Conservation (phyloP, 2,329 filamentous ascomycete genomes). For the Aphanoascus verrucosus region DNA sequence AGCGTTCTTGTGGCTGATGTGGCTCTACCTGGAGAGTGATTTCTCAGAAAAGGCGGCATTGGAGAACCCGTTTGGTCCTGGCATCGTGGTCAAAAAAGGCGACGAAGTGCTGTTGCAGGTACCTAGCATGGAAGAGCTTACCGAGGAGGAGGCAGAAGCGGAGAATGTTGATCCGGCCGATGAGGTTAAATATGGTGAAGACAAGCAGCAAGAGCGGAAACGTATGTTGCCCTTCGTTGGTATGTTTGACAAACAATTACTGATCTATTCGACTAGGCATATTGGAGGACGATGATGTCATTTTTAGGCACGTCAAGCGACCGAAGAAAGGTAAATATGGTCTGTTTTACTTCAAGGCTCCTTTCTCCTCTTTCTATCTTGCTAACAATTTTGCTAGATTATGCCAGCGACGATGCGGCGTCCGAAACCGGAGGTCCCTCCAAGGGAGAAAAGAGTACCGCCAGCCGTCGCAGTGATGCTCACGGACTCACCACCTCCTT, state of each 20-base stretch:
- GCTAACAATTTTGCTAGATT: constrained; percentile 10
- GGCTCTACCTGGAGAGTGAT: constrained; percentile 96
- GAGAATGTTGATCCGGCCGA: constrained; percentile 42
- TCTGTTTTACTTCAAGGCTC: neutral
- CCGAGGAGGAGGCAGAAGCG: constrained; percentile 40
- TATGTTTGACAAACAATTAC: constrained; percentile 7
- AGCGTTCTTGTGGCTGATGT: constrained; percentile 96
- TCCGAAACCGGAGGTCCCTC: constrained; percentile 19
- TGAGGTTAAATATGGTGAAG: constrained; percentile 40
- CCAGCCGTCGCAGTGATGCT: constrained; percentile 15
- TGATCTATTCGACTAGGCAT: constrained; percentile 27
- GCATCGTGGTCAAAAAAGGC: constrained; percentile 34
- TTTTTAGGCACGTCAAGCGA: constrained; percentile 36
- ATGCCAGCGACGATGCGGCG: constrained; percentile 28
- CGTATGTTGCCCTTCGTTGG: constrained; percentile 22
- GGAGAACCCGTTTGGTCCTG: constrained; percentile 75
- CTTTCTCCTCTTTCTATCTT: neutral
- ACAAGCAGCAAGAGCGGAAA: constrained; percentile 40
- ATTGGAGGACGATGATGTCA: constrained; percentile 38
- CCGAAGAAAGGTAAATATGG: constrained; percentile 32
- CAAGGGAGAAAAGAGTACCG: neutral
- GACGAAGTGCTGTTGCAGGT: constrained; percentile 39
- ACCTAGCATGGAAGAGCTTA: constrained; percentile 38
- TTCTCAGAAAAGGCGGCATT: constrained; percentile 79
- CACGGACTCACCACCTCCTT: constrained; percentile 26